Base-by-base conservation (phyloP, 257 asterid species). In the Solanum lycopersicoides region DNA sequence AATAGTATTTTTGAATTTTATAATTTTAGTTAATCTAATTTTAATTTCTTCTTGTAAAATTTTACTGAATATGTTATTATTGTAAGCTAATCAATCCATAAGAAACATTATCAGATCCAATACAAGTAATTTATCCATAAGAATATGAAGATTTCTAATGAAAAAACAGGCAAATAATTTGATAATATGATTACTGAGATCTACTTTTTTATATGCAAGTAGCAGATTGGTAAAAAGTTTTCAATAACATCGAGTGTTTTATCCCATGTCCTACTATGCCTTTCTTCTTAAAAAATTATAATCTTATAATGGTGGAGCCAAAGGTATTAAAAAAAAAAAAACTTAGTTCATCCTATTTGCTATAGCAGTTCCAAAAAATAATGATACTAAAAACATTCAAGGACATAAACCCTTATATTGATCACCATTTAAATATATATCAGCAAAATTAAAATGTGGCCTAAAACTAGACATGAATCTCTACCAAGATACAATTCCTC, bases 401-500 rank as follows among this genome's bases (percentile, higher is more conserved):
- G 45, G 85, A 82, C 56, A 50, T 18, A 82, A 82, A 50, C 85
- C 69, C 85, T 82, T 82, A 30, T 82, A 82, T 82, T 82, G 25
- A 82, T 82, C 69, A 82, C 85, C 85, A 82, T 82, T 86, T 71
- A 86, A 42, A 73, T 69, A 37, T 85, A 50, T 71, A 85, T 85
- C 68, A n/a, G 83, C 82, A 79, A 86, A 73, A 66, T 66, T 30
- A 80, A 80, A 50, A 71, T 86, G 82, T 69, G 56, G 35, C 63
- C 66, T 42, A 68, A 87, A 85, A 5, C 83, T 87, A 90, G 84
- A 86, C 86, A 86, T 63, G 88, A 87, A 89, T 66, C 83, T 68
- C 89, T 87, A 88, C 90, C 82, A 82, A 83, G 85, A 84, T 84
- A 82, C 88, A 83, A 66, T 34, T 59, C 83, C 84, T 85, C 44